Evolutionary conservation across 257 asterid genomes (phyloP).

Genomic region (Przewalskia tangutica): DNA sequence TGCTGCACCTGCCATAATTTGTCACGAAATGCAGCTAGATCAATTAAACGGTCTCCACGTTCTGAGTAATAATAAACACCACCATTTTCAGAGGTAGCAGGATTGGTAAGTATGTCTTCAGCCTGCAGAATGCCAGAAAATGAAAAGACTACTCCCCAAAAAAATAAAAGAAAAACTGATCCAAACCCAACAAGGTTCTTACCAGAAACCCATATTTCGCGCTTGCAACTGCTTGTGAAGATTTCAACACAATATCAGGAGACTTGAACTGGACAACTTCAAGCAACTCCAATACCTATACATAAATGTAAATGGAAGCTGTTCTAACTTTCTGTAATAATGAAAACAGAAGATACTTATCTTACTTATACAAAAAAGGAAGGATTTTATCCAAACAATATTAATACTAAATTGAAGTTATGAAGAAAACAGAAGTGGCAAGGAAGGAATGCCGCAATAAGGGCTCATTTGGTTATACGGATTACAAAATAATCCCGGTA

Average conservation of each 20-base stretch:
- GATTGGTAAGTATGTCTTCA: conserved; percentile 65
- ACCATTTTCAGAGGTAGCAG: conserved; percentile 47
- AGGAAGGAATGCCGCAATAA: not conserved
- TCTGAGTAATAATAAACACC: conserved; percentile 77
- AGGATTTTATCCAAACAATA: not conserved
- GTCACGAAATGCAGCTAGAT: conserved; percentile 69
- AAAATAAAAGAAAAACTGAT: not conserved
- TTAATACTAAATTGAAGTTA: not conserved
- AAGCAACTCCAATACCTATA: conserved; percentile 76
- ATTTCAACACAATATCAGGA: conserved; percentile 54
- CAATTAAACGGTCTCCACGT: conserved; percentile 91
- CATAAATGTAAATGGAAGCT: conserved; percentile 7
- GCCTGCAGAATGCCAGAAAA: conserved; percentile 35
- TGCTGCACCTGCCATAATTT: conserved; percentile 80
- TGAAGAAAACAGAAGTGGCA: not conserved
- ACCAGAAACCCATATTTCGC: conserved; percentile 68
- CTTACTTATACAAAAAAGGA: not conserved
- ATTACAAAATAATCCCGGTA: not conserved
- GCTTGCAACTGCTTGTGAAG: conserved; percentile 62
- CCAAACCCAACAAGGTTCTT: conserved; percentile 14
- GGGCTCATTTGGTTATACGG: not conserved
- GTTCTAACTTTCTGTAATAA: not conserved
- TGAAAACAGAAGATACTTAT: not conserved
- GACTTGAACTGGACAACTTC: conserved; percentile 74
- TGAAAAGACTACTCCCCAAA: not conserved